Percentiles rank a stretch among this genome's conserved stretches.
Conservation (phyloP, 768 basidiomycete genomes). For the Ramaria rubella region DNA sequence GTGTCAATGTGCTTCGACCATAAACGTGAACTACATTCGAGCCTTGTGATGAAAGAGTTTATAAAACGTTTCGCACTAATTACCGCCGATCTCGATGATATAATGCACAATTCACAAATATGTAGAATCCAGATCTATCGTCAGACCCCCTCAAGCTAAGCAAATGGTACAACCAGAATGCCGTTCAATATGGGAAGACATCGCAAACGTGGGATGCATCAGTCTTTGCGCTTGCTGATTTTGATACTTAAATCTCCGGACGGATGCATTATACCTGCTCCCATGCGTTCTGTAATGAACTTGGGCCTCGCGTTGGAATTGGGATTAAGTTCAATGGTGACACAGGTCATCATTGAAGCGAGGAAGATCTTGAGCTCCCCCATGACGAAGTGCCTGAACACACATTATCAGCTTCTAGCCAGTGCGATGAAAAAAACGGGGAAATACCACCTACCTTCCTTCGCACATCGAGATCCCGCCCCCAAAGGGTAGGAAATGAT, state of each 20-base stretch:
- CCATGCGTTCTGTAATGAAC: constrained; percentile 10
- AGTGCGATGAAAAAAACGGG: neutral
- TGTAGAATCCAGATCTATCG: too few relatives aligned
- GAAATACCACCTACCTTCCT: constrained; percentile 19
- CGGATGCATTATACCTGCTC: constrained; percentile 13
- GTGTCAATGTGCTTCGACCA: too few relatives aligned
- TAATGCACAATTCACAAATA: too few relatives aligned
- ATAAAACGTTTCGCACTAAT: too few relatives aligned
- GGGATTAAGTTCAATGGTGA: constrained; percentile 13
- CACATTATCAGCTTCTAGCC: neutral
- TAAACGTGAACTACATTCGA: too few relatives aligned
- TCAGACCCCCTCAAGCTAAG: too few relatives aligned
- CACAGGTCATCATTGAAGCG: constrained; percentile 15
- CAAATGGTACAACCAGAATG: too few relatives aligned
- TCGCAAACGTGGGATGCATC: too few relatives aligned
- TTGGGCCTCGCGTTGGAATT: constrained; percentile 10
- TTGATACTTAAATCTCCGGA: neutral
- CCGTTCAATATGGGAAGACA: too few relatives aligned
- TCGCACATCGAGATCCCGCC: constrained; percentile 24
- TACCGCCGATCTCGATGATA: too few relatives aligned
- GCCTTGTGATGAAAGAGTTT: too few relatives aligned
- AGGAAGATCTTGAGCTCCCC: constrained; percentile 21
- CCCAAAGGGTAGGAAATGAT: constrained; percentile 20
- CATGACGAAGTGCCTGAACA: constrained; percentile 18
- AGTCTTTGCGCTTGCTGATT: too few relatives aligned